Evolutionary conservation across 306 rosid genomes (phyloP).

Genomic region (Castanea crenata): DNA sequence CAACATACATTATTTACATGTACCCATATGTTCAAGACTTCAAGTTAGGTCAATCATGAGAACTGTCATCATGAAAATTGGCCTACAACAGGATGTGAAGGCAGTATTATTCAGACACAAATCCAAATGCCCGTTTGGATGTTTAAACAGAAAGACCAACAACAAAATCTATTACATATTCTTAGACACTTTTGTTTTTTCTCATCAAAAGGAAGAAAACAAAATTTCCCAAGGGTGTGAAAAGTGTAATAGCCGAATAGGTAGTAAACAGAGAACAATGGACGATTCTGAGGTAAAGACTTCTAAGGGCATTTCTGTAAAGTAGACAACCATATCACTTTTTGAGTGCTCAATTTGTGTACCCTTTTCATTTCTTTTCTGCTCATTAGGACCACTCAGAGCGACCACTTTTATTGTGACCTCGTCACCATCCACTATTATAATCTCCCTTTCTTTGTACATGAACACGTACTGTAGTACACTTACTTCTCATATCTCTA

Average conservation of each 20-base stretch:
- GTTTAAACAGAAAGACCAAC: neutral
- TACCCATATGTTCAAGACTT: neutral
- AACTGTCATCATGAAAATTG: neutral
- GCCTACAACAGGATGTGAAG: neutral
- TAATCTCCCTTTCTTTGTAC: constrained; percentile 8
- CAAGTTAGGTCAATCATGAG: neutral
- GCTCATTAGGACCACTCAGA: constrained; percentile 27
- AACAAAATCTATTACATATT: neutral
- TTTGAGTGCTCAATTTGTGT: constrained; percentile 26
- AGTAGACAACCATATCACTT: constrained; percentile 1
- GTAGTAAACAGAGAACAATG: neutral
- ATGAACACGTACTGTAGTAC: neutral
- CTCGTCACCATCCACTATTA: constrained; percentile 13
- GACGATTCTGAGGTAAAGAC: neutral
- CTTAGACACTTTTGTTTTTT: neutral
- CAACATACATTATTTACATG: neutral
- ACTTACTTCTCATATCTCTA: constrained; percentile 15
- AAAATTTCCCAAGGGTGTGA: neutral
- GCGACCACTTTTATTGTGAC: constrained; percentile 8
- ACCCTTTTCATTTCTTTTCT: constrained; percentile 16
- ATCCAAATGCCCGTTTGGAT: neutral
- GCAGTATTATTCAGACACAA: neutral
- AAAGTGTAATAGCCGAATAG: too few species aligned
- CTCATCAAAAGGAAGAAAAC: neutral
- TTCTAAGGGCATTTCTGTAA: constrained; percentile 22